Evolutionary conservation across 768 basidiomycete genomes (phyloP), one percentile per base, ranked within the genome.

Genomic region (Tubosaeta sp.): DNA sequence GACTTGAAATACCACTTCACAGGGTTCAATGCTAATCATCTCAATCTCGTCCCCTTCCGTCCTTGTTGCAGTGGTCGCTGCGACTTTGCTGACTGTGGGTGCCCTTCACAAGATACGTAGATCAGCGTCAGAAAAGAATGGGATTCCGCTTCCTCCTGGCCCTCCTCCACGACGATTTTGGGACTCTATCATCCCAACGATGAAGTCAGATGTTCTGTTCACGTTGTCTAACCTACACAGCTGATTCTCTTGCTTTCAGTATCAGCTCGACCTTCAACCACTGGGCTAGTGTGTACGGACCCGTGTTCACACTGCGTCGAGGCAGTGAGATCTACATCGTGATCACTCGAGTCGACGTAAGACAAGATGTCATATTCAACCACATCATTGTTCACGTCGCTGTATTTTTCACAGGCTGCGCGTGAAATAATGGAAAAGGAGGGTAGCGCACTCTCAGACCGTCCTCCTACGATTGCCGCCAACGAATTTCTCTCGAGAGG

Each of bases 401-500:
- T 31, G 31, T 22, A 11, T 2, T 9, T 3, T 39, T 14, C 12
- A 1, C 44, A 82, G 62, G 80, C 79, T 10, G 80, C 81, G 0
- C 71, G 77, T 0, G 81, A 83, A 8, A 76, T 83, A 39, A 78
- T 84, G 80, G 82, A 83, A 63, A 77, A 78, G 46, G 79, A 82
- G 56, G 81, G 82, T 1, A 74, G 75, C 0, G 59, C 70, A 1
- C 69, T 78, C 8, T 75, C 69, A 0, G 82, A 83, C 58, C 67
- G 82, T 34, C 82, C 82, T 14, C 56, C 56, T 0, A 74, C 69
- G 46, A 78, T 83, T 38, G 73, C 82, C 0, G 81, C 78, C 0
- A 75, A 75, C 2, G 79, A 83, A 49, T 74, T 79, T 0, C 68
- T 83, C 1, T 79, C 76, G 0, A 78, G 80, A 6, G 77, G 77